Percentiles rank a stretch among this genome's conserved stretches.
These are phyloP conservation scores for Coemansia sp. DNA, from an alignment of 192 early-diverging fungal genomes.

Conservation along the genomic window DNA sequence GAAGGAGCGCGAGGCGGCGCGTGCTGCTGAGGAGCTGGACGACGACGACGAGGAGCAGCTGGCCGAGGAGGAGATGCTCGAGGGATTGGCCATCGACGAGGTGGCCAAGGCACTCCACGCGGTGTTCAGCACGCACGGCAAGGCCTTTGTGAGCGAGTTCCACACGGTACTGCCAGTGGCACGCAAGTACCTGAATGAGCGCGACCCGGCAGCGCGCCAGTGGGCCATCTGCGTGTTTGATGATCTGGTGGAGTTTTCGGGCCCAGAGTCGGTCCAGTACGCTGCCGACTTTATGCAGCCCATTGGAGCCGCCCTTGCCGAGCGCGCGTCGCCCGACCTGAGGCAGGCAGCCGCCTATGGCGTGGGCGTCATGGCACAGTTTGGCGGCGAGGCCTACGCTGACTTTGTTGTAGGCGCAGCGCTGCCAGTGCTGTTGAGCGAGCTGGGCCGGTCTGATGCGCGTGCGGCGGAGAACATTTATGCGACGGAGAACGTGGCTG, in stretches of 20 bases:
- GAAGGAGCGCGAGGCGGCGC: constrained; percentile 72
- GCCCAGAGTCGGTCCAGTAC: constrained; percentile 72
- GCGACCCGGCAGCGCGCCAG: constrained; percentile 73
- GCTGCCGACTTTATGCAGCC: constrained; percentile 57
- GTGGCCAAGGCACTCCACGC: constrained; percentile 81
- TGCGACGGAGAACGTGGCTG: constrained; percentile 91
- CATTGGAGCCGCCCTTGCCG: constrained; percentile 41
- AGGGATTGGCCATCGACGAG: constrained; percentile 63
- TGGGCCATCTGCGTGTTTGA: constrained; percentile 93
- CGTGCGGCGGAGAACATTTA: constrained; percentile 75
- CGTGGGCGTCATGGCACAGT: constrained; percentile 88
- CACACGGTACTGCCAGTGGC: constrained; percentile 78
- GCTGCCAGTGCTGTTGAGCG: constrained; percentile 74
- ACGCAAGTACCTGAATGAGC: constrained; percentile 66
- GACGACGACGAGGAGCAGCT: constrained; percentile 92
- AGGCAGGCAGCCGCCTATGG: constrained; percentile 95
- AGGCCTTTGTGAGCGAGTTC: constrained; percentile 79
- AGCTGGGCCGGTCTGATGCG: constrained; percentile 67
- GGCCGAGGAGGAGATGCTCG: constrained; percentile 78
- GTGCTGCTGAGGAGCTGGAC: constrained; percentile 81
- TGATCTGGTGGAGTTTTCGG: constrained; percentile 91
- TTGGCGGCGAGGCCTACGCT: constrained; percentile 82
- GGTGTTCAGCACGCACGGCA: constrained; percentile 75
- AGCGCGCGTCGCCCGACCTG: constrained; percentile 63
- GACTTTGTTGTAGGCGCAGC: constrained; percentile 69